These are phyloP conservation scores for Trichosporon asahii DNA, from an alignment of 1,284 basidiomycete species.

Conservation along the genomic window DNA sequence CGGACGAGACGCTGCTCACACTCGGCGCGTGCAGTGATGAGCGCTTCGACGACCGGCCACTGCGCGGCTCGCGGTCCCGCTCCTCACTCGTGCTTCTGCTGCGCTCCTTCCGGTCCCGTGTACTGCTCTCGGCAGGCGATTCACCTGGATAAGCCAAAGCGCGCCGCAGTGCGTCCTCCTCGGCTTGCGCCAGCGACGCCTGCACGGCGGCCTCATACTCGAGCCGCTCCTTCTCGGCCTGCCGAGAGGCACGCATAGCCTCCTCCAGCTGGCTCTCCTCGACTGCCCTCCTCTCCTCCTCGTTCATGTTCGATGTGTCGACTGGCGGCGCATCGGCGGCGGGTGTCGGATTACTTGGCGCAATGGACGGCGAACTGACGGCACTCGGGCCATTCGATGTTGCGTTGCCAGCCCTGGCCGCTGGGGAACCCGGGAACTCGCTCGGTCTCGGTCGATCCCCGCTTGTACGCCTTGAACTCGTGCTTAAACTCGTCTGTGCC, in stretches of 20 bases:
- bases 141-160: background rate
- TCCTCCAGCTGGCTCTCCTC: constrained; percentile 48
- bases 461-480: background rate
- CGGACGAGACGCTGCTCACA: background rate
- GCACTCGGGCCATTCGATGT: constrained; percentile 2
- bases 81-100: background rate
- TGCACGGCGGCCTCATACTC: constrained; percentile 44
- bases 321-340: constrained; percentile 6
- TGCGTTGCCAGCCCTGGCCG: background rate
- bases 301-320: background rate
- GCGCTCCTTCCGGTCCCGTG: background rate
- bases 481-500: background rate
- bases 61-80: background rate
- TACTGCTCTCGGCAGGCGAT: background rate
- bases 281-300: constrained; percentile 34
- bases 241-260: constrained; percentile 37
- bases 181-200: constrained; percentile 37
- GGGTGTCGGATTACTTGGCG: background rate
- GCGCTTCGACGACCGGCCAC: background rate
- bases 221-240: constrained; percentile 36
- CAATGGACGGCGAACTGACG: background rate
- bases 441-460: constrained; percentile 12
- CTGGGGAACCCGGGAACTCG: constrained; percentile 16
- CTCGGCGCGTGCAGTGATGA: background rate
- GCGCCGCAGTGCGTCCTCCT: constrained; percentile 23